Percentiles rank a stretch among this genome's conserved stretches.
These are phyloP conservation scores for Fusarium ramigenum DNA, from an alignment of 2,329 filamentous ascomycete species.

Conservation along the genomic window DNA sequence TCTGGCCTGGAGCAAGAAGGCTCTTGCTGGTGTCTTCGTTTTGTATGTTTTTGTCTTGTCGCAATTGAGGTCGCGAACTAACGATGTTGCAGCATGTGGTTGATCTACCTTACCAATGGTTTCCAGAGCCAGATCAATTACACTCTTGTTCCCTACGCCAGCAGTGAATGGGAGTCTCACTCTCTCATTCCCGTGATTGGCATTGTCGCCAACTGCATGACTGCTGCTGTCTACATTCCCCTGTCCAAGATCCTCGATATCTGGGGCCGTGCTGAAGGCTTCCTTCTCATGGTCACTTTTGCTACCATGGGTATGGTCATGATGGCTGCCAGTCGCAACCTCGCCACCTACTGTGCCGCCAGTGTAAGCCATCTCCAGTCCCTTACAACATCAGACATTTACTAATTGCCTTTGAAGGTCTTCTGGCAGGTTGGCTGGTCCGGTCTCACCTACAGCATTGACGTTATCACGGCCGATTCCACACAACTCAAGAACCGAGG, in stretches of 20 bases:
- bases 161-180: conserved; percentile 62
- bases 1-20: conserved; percentile 51
- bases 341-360: conserved; percentile 60
- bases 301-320: conserved; percentile 64
- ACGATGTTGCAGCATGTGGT: conserved; percentile 50
- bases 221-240: conserved; percentile 69
- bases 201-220: conserved; percentile 63
- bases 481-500: conserved; percentile 54
- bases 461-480: conserved; percentile 73
- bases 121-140: conserved; percentile 55
- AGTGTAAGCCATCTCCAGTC: conserved; percentile 42
- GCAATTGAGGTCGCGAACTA: neutral
- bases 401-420: conserved; percentile 49
- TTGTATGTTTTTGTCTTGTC: conserved; percentile 39
- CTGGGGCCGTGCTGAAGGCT: conserved; percentile 70
- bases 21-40: conserved; percentile 48
- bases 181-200: conserved; percentile 63
- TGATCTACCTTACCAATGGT: conserved; percentile 62
- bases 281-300: conserved; percentile 62
- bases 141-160: conserved; percentile 57
- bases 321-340: conserved; percentile 64
- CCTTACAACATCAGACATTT: fast-evolving
- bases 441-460: conserved; percentile 69
- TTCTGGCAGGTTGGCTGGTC: conserved; percentile 70
- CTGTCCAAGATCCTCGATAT: conserved; percentile 70